Evolutionary conservation across 306 rosid species (phyloP).

Genomic region (Styphnolobium japonicum): DNA sequence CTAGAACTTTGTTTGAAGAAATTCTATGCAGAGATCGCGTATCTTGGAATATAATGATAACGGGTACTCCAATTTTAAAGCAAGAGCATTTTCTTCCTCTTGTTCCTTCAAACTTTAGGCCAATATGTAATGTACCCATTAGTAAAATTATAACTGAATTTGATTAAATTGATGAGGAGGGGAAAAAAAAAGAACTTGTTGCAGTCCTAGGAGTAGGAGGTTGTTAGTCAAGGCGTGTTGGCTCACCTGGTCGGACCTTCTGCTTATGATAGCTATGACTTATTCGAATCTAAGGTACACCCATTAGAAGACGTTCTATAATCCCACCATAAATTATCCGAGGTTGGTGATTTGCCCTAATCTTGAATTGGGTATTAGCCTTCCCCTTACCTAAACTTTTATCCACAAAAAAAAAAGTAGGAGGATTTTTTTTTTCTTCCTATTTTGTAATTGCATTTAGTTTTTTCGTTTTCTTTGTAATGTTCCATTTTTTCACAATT

Average conservation of each 20-base stretch:
- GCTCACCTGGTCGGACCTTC: too few relatives aligned
- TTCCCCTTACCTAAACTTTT: too few relatives aligned
- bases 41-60: conserved; percentile 60
- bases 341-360: too few relatives aligned
- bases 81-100: neutral
- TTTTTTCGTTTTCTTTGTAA: neutral
- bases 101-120: neutral
- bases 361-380: too few relatives aligned
- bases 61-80: conserved; percentile 29
- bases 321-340: too few relatives aligned
- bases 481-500: neutral
- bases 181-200: neutral
- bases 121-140: neutral
- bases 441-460: neutral
- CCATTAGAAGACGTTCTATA: too few relatives aligned
- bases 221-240: too few relatives aligned
- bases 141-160: neutral
- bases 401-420: too few relatives aligned
- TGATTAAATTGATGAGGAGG: neutral
- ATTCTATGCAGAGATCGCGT: conserved; percentile 39
- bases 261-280: too few relatives aligned
- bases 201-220: neutral
- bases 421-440: neutral
- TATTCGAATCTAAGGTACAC: too few relatives aligned
- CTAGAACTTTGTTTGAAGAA: conserved; percentile 42